phyloP scores from a whole-genome alignment of 2,329 filamentous ascomycete species.

The Tolypocladium tundrense region DNA sequence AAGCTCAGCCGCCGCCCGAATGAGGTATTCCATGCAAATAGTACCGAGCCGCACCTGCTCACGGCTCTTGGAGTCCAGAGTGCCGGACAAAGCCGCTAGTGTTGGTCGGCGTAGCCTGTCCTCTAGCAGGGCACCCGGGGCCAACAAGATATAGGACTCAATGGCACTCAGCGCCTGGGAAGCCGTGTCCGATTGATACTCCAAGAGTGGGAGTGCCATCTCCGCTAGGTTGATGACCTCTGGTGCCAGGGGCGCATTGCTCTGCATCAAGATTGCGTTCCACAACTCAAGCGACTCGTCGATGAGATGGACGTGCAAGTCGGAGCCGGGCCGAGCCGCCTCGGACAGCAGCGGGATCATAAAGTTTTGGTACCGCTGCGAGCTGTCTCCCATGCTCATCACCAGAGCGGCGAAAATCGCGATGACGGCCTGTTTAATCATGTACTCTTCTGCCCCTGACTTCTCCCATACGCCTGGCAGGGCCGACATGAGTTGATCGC shows the following conservation, averaged over 20 bases:
- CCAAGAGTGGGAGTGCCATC: slow-evolving; percentile 55
- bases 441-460: slow-evolving; percentile 68
- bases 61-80: slow-evolving; percentile 42
- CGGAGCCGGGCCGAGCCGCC: slow-evolving; percentile 66
- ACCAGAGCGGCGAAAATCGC: slow-evolving; percentile 77
- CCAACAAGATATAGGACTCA: slow-evolving; percentile 61
- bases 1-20: slow-evolving; percentile 51
- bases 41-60: slow-evolving; percentile 49
- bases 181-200: slow-evolving; percentile 54
- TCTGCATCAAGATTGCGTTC: slow-evolving; percentile 62
- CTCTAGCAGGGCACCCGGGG: slow-evolving; percentile 54
- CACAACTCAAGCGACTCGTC: slow-evolving; percentile 90
- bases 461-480: slow-evolving; percentile 78
- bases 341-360: slow-evolving; percentile 76
- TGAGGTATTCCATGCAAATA: slow-evolving; percentile 53
- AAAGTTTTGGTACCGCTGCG: slow-evolving; percentile 65
- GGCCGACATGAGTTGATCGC: slow-evolving; percentile 71
- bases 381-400: slow-evolving; percentile 71
- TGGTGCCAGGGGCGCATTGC: slow-evolving; percentile 47
- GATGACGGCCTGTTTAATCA: slow-evolving; percentile 90
- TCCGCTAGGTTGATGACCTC: slow-evolving; percentile 54
- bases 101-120: slow-evolving; percentile 42
- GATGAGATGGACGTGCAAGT: slow-evolving; percentile 69
- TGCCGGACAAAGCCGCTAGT: slow-evolving; percentile 37
- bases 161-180: slow-evolving; percentile 52